A percentile compares a stretch with the other conserved stretches of the same genome.
Conservation (phyloP, 2,329 filamentous ascomycete genomes). For the Cladophialophora psammophila region DNA sequence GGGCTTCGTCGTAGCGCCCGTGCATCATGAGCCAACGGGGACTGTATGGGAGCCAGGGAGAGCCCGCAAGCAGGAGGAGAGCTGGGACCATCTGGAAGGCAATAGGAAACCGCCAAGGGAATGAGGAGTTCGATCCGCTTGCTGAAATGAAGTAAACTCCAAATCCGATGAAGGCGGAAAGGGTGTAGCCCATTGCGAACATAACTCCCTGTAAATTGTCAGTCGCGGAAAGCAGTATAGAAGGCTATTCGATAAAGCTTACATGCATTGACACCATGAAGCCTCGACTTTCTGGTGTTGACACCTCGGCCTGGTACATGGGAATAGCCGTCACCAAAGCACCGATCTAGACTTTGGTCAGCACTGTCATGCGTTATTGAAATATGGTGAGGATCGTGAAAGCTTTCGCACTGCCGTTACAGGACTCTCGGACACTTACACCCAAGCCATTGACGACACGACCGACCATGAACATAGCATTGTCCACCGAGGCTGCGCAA, state of each 20-base stretch:
- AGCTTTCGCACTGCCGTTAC: neutral
- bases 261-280: conserved; percentile 40
- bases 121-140: conserved; percentile 43
- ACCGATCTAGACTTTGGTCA: conserved; percentile 20
- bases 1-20: conserved; percentile 52
- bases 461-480: conserved; percentile 34
- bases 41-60: conserved; percentile 58
- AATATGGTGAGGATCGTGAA: neutral
- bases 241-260: conserved; percentile 40
- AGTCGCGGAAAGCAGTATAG: conserved; percentile 52
- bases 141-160: conserved; percentile 38
- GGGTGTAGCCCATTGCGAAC: conserved; percentile 39
- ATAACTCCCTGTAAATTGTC: conserved; percentile 41
- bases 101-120: conserved; percentile 45
- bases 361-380: neutral
- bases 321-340: conserved; percentile 35
- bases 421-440: neutral
- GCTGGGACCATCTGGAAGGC: conserved; percentile 54
- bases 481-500: conserved; percentile 51
- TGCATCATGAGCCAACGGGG: conserved; percentile 56
- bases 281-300: conserved; percentile 38
- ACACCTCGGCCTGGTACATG: conserved; percentile 40
- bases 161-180: conserved; percentile 38
- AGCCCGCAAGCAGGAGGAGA: conserved; percentile 50
- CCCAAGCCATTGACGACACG: conserved; percentile 33